phyloP scores from a whole-genome alignment of 495 filamentous ascomycete species.

The Tuber brumale region DNA sequence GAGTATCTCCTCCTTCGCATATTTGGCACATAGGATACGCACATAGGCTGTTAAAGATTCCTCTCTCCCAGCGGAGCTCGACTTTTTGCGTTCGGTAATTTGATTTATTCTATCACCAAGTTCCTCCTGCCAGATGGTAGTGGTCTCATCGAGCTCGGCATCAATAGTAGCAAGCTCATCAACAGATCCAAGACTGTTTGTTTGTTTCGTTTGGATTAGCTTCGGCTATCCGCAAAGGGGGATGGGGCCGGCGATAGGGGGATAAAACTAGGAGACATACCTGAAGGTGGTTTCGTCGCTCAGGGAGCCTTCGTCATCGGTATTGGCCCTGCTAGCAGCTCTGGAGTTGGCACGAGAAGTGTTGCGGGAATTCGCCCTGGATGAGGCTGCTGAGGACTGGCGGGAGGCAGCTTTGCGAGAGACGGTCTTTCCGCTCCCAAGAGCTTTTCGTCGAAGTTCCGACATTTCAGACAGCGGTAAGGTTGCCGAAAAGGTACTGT shows the following conservation, averaged over 20 bases:
- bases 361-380: conserved; percentile 56
- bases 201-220: conserved; percentile 33
- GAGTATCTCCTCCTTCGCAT: conserved; percentile 60
- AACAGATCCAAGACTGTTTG: conserved; percentile 50
- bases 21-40: conserved; percentile 67
- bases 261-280: conserved; percentile 45
- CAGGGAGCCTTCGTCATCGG: conserved; percentile 76
- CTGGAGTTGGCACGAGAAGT: conserved; percentile 57
- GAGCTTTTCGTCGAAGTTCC: conserved; percentile 73
- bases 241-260: conserved; percentile 14
- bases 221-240: conserved; percentile 28
- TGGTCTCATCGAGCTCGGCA: conserved; percentile 48
- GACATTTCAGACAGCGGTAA: conserved; percentile 51
- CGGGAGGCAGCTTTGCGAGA: conserved; percentile 80
- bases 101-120: conserved; percentile 68
- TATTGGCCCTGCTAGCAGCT: conserved; percentile 51
- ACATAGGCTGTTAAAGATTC: conserved; percentile 62
- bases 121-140: conserved; percentile 59
- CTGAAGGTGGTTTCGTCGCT: conserved; percentile 66
- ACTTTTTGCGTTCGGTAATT: conserved; percentile 79
- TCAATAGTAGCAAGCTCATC: conserved; percentile 52
- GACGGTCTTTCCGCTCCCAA: conserved; percentile 75
- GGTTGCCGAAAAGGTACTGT: neutral
- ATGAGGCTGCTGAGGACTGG: conserved; percentile 59
- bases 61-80: conserved; percentile 72